These are phyloP conservation scores for Boletus tomentosulus DNA, from an alignment of 768 basidiomycete genomes.

Conservation along the genomic window DNA sequence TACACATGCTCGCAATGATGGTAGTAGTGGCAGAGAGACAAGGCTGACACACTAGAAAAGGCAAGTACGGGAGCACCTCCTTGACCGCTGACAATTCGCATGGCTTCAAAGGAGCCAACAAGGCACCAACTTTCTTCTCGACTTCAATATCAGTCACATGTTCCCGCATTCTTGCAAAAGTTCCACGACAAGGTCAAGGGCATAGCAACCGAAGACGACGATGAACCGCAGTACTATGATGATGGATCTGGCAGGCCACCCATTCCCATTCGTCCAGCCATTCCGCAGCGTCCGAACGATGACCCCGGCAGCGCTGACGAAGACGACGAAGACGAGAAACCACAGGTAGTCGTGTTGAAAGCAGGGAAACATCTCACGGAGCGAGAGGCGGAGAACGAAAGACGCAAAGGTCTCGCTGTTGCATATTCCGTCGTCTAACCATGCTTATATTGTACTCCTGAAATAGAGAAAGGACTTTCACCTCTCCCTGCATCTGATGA, in stretches of 20 bases:
- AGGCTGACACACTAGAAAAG: conserved; percentile 11
- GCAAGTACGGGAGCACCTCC: conserved; percentile 3
- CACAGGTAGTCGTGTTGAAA: conserved; percentile 84
- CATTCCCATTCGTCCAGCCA: conserved; percentile 70
- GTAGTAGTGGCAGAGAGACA: neutral
- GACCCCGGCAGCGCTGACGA: conserved; percentile 75
- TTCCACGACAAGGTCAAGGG: conserved; percentile 63
- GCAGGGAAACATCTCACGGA: conserved; percentile 84
- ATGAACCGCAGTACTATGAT: conserved; percentile 52
- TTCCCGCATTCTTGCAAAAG: conserved; percentile 62
- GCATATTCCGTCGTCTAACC: neutral
- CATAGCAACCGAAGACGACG: conserved; percentile 42
- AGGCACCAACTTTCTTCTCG: conserved; percentile 68
- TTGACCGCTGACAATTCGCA: conserved; percentile 2
- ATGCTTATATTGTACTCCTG: conserved; percentile 1
- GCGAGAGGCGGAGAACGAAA: conserved; percentile 73
- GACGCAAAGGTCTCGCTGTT: conserved; percentile 55
- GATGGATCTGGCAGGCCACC: conserved; percentile 67
- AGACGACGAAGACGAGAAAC: conserved; percentile 71
- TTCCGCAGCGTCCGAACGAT: conserved; percentile 62
- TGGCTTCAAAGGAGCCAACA: conserved; percentile 59
- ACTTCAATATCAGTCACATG: conserved; percentile 57
- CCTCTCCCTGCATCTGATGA: conserved; percentile 43
- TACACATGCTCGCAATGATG: neutral
- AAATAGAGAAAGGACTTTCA: conserved; percentile 56